A percentile compares a stretch with the other conserved stretches of the same genome.
phyloP scores from a whole-genome alignment of 768 basidiomycete species.

The Tremella fuciformis region DNA sequence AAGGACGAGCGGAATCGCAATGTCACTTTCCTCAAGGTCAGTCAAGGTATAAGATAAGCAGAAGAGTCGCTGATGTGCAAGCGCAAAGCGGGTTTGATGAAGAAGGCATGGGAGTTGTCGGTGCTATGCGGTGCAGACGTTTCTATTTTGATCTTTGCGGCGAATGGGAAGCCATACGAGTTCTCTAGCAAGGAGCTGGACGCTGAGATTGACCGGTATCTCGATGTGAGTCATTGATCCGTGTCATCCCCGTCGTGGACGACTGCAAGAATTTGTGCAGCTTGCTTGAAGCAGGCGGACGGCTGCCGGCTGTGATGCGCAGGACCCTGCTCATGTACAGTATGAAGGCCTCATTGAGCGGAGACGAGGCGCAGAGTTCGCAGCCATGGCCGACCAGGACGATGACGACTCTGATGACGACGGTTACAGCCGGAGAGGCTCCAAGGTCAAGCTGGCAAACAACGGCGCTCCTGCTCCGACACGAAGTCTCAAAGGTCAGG shows the following conservation, averaged over 20 bases:
- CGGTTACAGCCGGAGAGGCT: slow-evolving; percentile 24
- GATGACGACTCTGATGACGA: slow-evolving; percentile 49
- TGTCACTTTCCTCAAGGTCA: slow-evolving; percentile 51
- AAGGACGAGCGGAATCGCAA: slow-evolving; percentile 51
- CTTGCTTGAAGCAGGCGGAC: not conserved
- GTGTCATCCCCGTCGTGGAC: not conserved
- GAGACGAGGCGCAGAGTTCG: slow-evolving; percentile 46
- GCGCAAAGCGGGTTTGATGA: slow-evolving; percentile 52
- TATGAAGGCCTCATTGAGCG: slow-evolving; percentile 51
- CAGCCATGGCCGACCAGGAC: slow-evolving; percentile 42
- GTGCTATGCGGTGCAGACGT: slow-evolving; percentile 51
- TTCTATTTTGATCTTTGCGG: slow-evolving; percentile 48
- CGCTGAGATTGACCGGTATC: slow-evolving; percentile 43
- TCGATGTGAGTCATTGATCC: slow-evolving; percentile 33
- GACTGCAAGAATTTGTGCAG: not conserved
- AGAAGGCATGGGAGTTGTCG: slow-evolving; percentile 52
- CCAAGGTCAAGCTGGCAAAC: slow-evolving; percentile 6
- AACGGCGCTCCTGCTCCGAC: slow-evolving; percentile 14
- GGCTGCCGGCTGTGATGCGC: not conserved
- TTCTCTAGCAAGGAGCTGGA: slow-evolving; percentile 49
- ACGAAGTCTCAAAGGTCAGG: slow-evolving; percentile 42
- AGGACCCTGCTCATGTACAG: slow-evolving; percentile 13
- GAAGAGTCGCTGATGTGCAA: slow-evolving; percentile 11
- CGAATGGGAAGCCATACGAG: slow-evolving; percentile 47
- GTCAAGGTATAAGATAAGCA: not conserved